A percentile compares a stretch with the other conserved stretches of the same genome.
These are phyloP conservation scores for Aureobasidium sp. DNA, from an alignment of 2,329 filamentous ascomycete genomes.

Conservation along the genomic window DNA sequence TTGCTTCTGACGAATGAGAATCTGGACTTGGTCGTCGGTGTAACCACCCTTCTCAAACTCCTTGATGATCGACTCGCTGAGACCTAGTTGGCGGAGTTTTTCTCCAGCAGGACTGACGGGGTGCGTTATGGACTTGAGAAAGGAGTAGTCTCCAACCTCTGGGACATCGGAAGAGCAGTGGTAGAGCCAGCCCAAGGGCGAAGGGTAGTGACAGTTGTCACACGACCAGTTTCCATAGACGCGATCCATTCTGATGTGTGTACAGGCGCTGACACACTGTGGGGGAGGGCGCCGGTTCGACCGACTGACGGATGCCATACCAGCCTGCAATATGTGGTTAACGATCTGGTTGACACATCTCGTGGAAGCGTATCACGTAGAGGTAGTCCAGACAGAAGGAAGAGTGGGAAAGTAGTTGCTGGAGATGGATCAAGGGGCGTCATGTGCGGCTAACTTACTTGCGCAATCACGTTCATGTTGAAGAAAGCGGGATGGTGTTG, in stretches of 20 bases:
- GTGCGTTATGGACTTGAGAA: neutral
- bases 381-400: neutral
- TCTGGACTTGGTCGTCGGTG: slow-evolving; percentile 32
- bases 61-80: slow-evolving; percentile 33
- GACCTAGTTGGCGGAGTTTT: slow-evolving; percentile 18
- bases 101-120: slow-evolving; percentile 1
- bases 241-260: slow-evolving; percentile 59
- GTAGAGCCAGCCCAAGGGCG: slow-evolving; percentile 63
- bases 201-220: slow-evolving; percentile 46
- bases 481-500: neutral
- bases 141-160: neutral
- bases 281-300: neutral
- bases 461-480: slow-evolving; percentile 2
- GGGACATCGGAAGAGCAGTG: slow-evolving; percentile 56
- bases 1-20: slow-evolving; percentile 34
- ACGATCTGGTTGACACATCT: neutral
- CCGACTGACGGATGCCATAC: neutral
- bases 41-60: slow-evolving; percentile 36
- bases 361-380: too few relatives aligned
- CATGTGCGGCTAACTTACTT: neutral
- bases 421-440: neutral
- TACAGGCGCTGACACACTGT: slow-evolving; percentile 40
- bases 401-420: too few relatives aligned
- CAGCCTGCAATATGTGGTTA: neutral
- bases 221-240: slow-evolving; percentile 51